Evolutionary conservation across 192 early-diverging fungal genomes (phyloP).

Genomic region (Funneliformis geosporum): DNA sequence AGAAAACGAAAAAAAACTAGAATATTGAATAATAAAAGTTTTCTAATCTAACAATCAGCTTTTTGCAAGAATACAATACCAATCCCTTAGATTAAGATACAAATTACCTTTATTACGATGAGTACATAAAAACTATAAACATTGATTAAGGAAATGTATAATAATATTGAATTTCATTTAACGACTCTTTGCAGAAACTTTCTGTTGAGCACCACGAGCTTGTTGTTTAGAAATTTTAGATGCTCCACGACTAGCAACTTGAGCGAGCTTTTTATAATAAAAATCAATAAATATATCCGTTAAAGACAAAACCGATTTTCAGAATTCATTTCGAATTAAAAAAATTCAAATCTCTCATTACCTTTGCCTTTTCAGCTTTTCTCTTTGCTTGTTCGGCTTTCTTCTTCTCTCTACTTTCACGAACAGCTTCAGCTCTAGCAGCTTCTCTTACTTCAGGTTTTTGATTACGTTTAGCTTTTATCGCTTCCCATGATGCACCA

Average conservation of each 20-base stretch:
- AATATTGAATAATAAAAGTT: too few species aligned
- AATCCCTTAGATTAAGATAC: too few species aligned
- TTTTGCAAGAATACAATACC: too few species aligned
- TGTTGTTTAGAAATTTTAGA: constrained; percentile 81
- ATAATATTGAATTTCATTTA: constrained; percentile 48
- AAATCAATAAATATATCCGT: not conserved
- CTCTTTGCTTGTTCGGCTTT: constrained; percentile 83
- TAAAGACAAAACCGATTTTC: not conserved
- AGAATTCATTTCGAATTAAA: not conserved
- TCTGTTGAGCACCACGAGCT: constrained; percentile 76
- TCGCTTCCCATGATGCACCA: constrained; percentile 92
- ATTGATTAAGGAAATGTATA: not conserved
- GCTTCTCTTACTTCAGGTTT: constrained; percentile 95
- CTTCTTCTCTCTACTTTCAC: constrained; percentile 92
- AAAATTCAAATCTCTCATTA: constrained; percentile 29
- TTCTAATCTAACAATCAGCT: too few species aligned
- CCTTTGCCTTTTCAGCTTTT: constrained; percentile 84
- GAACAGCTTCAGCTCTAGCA: constrained; percentile 80
- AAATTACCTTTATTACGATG: not conserved
- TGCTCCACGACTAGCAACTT: constrained; percentile 48
- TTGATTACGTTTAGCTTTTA: constrained; percentile 96
- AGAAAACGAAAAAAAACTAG: too few species aligned
- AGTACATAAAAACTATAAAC: not conserved
- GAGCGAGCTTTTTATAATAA: constrained; percentile 43
- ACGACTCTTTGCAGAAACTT: constrained; percentile 80